Conservation (phyloP, 2,329 filamentous ascomycete genomes). For the Calonectria pteridis region DNA sequence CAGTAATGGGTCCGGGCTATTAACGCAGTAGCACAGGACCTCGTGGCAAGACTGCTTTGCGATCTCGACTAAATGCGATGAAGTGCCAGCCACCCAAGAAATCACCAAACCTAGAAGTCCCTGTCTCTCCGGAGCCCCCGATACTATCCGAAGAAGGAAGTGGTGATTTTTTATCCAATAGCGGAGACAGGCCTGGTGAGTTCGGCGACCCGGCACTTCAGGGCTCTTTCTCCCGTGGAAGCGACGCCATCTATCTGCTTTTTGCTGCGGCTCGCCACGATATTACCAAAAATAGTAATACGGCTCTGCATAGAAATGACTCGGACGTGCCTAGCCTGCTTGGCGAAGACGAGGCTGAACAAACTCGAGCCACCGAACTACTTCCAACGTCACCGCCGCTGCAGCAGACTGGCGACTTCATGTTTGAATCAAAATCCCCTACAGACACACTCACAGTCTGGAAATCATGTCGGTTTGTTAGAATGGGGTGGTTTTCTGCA, state of each 20-base stretch:
- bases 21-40: not conserved
- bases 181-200: not conserved
- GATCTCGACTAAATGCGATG: not conserved
- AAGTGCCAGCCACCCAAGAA: not conserved
- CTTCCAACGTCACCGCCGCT: not conserved
- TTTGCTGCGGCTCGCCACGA: not conserved
- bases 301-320: not conserved
- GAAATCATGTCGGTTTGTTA: not conserved
- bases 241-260: not conserved
- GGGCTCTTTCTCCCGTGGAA: not conserved
- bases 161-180: not conserved
- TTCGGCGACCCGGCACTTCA: not conserved
- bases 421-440: not conserved
- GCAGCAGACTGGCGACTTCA: not conserved
- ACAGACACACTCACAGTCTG: not conserved
- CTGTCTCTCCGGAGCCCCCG: not conserved
- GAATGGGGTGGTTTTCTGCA: not conserved
- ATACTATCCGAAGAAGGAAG: not conserved
- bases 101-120: not conserved
- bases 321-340: not conserved
- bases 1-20: not conserved
- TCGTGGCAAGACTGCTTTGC: not conserved
- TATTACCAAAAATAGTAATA: not conserved
- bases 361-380: not conserved
- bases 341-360: not conserved